Conservation (phyloP, 257 asterid genomes). For the Przewalskia tangutica region DNA sequence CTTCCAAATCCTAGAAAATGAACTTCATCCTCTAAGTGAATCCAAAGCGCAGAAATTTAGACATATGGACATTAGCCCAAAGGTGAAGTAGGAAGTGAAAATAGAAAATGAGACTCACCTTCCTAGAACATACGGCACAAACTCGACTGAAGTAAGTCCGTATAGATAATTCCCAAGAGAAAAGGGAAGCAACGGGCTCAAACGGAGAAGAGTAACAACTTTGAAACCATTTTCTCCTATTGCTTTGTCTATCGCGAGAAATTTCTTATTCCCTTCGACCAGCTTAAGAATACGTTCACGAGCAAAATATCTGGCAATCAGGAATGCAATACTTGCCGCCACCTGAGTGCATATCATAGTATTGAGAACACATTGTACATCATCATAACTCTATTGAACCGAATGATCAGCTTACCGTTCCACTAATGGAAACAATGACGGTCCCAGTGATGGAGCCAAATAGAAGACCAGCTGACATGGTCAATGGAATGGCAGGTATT, state of each 20-base stretch:
- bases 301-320: slow-evolving; percentile 96
- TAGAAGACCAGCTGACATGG: slow-evolving; percentile 95
- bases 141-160: slow-evolving; percentile 91
- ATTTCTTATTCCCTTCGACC: slow-evolving; percentile 90
- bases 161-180: slow-evolving; percentile 91
- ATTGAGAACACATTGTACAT: background rate
- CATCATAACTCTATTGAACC: background rate
- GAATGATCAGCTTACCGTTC: slow-evolving; percentile 52
- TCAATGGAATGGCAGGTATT: slow-evolving; percentile 90
- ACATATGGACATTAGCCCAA: background rate
- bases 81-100: background rate
- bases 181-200: slow-evolving; percentile 97
- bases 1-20: background rate
- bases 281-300: slow-evolving; percentile 94
- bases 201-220: slow-evolving; percentile 93
- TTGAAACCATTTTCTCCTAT: slow-evolving; percentile 91
- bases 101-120: slow-evolving; percentile 39
- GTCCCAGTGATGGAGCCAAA: slow-evolving; percentile 86
- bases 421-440: slow-evolving; percentile 80
- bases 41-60: background rate
- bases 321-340: slow-evolving; percentile 88
- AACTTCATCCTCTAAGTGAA: background rate
- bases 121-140: slow-evolving; percentile 86
- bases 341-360: slow-evolving; percentile 32
- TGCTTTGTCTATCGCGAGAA: slow-evolving; percentile 94